phyloP scores from a whole-genome alignment of 2,329 filamentous ascomycete genomes.

The Microdochium nivale region DNA sequence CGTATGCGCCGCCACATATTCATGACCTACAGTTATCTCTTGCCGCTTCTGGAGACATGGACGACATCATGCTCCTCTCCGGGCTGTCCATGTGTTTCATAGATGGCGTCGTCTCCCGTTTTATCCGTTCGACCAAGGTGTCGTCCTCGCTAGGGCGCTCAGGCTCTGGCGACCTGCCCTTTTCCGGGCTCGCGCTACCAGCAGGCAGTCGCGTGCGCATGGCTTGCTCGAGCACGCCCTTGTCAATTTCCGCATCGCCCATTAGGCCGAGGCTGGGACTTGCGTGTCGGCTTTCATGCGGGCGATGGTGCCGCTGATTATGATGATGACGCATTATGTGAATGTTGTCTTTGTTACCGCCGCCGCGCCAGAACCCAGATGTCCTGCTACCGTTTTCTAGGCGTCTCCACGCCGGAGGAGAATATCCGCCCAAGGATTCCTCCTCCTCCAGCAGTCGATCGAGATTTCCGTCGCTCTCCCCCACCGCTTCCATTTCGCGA shows the following conservation, averaged over 20 bases:
- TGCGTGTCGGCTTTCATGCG: background rate
- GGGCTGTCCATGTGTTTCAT: constrained; percentile 5
- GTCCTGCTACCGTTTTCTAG: constrained; percentile 50
- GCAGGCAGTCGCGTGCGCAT: constrained; percentile 45
- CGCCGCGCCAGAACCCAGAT: constrained; percentile 51
- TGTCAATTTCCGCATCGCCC: constrained; percentile 22
- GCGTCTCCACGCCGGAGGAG: constrained; percentile 51
- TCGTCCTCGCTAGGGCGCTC: constrained; percentile 23
- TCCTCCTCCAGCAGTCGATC: background rate
- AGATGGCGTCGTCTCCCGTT: constrained; percentile 18
- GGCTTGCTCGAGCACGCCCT: constrained; percentile 39
- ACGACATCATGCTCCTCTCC: constrained; percentile 16
- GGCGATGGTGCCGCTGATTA: background rate
- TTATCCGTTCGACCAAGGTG: constrained; percentile 25
- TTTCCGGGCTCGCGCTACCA: constrained; percentile 48
- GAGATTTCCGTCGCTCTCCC: constrained; percentile 21
- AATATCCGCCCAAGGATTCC: constrained; percentile 41
- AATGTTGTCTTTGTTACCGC: constrained; percentile 31
- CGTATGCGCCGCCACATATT: background rate
- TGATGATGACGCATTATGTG: too few species aligned
- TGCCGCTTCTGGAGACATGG: constrained; percentile 18
- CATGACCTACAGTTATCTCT: constrained; percentile 42
- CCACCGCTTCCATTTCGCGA: constrained; percentile 13
- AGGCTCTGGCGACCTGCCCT: constrained; percentile 39
- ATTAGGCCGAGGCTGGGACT: background rate